Evolutionary conservation across 805 yeast species (phyloP), one percentile per base, ranked within the genome.

Genomic region (Tetrapisispora fleetii): DNA sequence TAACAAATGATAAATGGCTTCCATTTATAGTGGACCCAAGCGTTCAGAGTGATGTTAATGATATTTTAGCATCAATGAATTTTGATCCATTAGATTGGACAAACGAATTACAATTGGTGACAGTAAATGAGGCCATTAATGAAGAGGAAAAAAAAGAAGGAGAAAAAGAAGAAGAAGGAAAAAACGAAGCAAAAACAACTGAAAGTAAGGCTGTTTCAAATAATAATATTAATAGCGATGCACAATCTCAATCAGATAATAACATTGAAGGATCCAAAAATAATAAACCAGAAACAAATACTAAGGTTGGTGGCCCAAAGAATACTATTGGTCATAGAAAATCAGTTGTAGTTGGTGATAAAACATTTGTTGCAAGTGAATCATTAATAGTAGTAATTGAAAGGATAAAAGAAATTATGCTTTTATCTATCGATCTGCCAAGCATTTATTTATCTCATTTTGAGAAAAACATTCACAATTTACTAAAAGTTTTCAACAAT

Each of bases 1-100:
- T 85, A 48, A 90, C 85, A 45, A 68, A 70, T 43, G 98, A 90
- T 54, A 69, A 69, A 21, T 91, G 98, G 98, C 79, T 77, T 50
- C 95, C 90, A 47, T 77, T 75, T 18, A 76, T 77, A n/a, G 76
- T 81, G 10, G 60, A 77, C 0, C 59, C 67, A 1, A 59, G 61
- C 1, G 62, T 80, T 1, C 90, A 84, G 57, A 55, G 48, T 3
- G 58, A 66, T 14, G 75, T 80, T 4, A 78, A 78, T 55, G 73
- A 72, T 39, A 73, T 84, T 13, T 70, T 76, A 1, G 69, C 71
- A 14, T 64, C 78, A n/a, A 68, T 72, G 1, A 67, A 68, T 22
- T 58, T 71, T 11, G 80, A 76, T 48, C 77, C 78, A 1, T 56
- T 65, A 0, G 60, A 53, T 11, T 83, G 88, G 87, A 59, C 68